Base-by-base conservation (phyloP, 2,329 filamentous ascomycete genomes). In the Trichoderma sp. region DNA sequence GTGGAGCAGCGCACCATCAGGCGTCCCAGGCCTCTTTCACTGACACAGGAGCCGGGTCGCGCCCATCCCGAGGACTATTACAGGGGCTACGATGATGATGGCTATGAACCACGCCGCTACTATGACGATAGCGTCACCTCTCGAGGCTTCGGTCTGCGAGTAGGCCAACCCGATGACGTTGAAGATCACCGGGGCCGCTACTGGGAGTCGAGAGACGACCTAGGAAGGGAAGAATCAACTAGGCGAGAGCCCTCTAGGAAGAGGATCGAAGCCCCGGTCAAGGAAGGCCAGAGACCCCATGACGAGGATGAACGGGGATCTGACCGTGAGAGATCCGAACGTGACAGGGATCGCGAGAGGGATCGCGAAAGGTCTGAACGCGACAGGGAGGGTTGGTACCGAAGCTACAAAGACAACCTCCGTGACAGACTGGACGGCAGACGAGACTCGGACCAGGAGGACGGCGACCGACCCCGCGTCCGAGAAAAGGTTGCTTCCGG, bases 141-240 rank as follows among this genome's bases (percentile, higher is more conserved):
- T 12, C 82, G 84, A 45, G 84, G 83, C 0, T 85, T 85, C 67
- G 83, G 83, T 26, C 79, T 85, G 65, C 81, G 83, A 24, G 80
- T 78, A 9, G 30, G 30, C 30, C 69, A 73, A 24, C 69, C 57
- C 62, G 74, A 65, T 70, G 74, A 77, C 24, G 74, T 76, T 43
- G 80, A 82, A 19, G 81, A 83, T 26, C 74, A 77, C 24, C 78
- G 76, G n/a, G 59, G 50, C 39, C 76, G 74, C 6, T 75, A 77
- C 7, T 66, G 72, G 55, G 69, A 78, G 69, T 24, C 75, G 63
- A 68, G 75, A 19, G 28, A 61, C 7, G 69, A 73, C 14, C 75
- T 76, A 24, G 68, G 68, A 6, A 73, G 70, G 61, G 61, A 64
- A 9, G 65, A 64, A 12, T 21, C 30, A 12, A 14, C 47, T 12